Percentiles rank a stretch among this genome's conserved stretches.
Conservation (phyloP, 805 yeast species). For the Brettanomyces custersianus region DNA sequence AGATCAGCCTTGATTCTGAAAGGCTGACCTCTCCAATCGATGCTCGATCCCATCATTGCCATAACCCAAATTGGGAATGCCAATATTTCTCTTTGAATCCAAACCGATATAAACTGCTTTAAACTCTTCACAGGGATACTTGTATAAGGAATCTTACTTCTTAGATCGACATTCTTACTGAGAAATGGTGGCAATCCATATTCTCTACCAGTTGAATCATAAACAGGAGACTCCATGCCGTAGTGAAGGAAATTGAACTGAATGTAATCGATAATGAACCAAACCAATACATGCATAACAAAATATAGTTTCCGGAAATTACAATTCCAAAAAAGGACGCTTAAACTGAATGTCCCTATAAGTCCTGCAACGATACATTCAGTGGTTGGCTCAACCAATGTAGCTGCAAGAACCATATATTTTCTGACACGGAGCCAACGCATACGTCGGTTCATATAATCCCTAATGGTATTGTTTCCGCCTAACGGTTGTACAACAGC, state of each 20-base stretch:
- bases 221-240: slow-evolving; percentile 10
- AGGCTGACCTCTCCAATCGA: slow-evolving; percentile 74
- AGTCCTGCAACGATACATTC: slow-evolving; percentile 63
- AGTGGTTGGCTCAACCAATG: slow-evolving; percentile 79
- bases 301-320: slow-evolving; percentile 31
- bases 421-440: slow-evolving; percentile 84
- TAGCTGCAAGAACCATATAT: slow-evolving; percentile 81
- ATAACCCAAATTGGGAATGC: slow-evolving; percentile 80
- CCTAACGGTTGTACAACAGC: slow-evolving; percentile 67
- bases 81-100: slow-evolving; percentile 63
- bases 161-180: slow-evolving; percentile 1
- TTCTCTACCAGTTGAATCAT: not conserved
- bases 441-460: slow-evolving; percentile 60
- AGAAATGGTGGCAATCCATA: not conserved
- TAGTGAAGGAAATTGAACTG: slow-evolving; percentile 43
- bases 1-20: slow-evolving; percentile 65
- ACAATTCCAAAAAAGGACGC: slow-evolving; percentile 29
- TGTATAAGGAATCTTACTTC: not conserved
- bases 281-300: slow-evolving; percentile 43
- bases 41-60: slow-evolving; percentile 70
- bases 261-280: slow-evolving; percentile 58
- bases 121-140: slow-evolving; percentile 6
- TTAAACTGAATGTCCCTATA: slow-evolving; percentile 54
- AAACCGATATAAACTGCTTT: slow-evolving; percentile 29
- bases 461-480: slow-evolving; percentile 31